Conservation (phyloP, 768 basidiomycete species). For the Auriscalpium vulgare region DNA sequence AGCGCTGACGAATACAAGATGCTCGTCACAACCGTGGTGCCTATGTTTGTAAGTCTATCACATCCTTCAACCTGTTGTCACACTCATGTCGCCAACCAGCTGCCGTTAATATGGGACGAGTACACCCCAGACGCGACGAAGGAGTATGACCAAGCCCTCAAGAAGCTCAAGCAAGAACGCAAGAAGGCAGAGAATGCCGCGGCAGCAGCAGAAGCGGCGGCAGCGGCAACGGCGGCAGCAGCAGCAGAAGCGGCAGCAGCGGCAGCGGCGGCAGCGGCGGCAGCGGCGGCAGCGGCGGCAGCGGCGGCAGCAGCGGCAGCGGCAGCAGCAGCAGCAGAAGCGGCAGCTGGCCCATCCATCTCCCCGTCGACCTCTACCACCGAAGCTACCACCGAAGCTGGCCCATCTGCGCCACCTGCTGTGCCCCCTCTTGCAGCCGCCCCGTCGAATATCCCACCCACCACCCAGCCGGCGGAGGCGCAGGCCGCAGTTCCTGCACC, state of each 20-base stretch:
- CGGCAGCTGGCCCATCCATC: no score
- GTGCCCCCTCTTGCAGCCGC: no score
- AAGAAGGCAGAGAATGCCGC: neutral
- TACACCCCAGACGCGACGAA: neutral
- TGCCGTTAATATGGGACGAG: neutral
- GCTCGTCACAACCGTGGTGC: conserved; percentile 21
- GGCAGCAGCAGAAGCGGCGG: neutral
- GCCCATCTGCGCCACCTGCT: no score
- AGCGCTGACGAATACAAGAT: conserved; percentile 25
- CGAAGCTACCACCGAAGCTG: no score
- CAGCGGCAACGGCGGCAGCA: neutral
- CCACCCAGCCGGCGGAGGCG: no score
- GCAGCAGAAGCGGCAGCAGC: neutral
- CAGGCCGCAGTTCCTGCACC: no score
- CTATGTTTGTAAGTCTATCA: neutral
- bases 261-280: neutral
- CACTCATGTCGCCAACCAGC: neutral
- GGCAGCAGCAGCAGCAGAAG: no score
- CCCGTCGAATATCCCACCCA: no score
- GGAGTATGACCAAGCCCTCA: neutral
- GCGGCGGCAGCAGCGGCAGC: no score
- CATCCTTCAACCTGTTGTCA: neutral
- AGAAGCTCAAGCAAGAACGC: neutral
- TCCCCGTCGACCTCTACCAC: no score
- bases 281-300: no score